phyloP scores from a whole-genome alignment of 805 yeast species.

The Saturnispora sekii region DNA sequence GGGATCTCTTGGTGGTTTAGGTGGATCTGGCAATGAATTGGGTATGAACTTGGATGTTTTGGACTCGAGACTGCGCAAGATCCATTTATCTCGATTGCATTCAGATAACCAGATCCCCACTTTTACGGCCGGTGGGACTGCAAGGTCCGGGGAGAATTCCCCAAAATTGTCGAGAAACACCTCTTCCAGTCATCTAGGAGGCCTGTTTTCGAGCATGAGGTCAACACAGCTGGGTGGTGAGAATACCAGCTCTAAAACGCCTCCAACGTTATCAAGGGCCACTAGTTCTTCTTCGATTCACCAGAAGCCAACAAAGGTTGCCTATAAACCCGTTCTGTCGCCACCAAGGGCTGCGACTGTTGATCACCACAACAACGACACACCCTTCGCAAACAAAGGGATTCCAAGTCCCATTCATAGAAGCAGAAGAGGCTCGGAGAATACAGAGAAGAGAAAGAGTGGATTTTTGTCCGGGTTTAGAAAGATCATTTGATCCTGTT shows the following conservation, averaged over 20 bases:
- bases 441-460: conserved; percentile 3
- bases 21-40: background rate
- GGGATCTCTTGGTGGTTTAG: background rate
- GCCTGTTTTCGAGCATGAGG: conserved; percentile 2
- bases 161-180: conserved; percentile 5
- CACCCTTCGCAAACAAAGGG: too few species aligned
- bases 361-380: background rate
- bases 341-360: conserved; percentile 4
- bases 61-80: conserved; percentile 23
- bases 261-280: conserved; percentile 11
- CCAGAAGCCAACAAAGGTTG: background rate
- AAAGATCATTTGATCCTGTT: background rate
- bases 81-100: conserved; percentile 12
- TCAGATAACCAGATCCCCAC: background rate
- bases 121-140: background rate
- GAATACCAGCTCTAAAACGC: background rate
- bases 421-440: background rate
- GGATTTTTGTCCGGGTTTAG: conserved; percentile 6
- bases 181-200: conserved; percentile 2
- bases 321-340: conserved; percentile 2
- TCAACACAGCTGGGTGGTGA: background rate
- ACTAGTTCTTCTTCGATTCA: conserved; percentile 6
- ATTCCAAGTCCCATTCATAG: too few species aligned
- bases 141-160: background rate
- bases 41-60: conserved; percentile 23